Evolutionary conservation across 331 rosid genomes (phyloP).

Genomic region (Cydonia oblonga): DNA sequence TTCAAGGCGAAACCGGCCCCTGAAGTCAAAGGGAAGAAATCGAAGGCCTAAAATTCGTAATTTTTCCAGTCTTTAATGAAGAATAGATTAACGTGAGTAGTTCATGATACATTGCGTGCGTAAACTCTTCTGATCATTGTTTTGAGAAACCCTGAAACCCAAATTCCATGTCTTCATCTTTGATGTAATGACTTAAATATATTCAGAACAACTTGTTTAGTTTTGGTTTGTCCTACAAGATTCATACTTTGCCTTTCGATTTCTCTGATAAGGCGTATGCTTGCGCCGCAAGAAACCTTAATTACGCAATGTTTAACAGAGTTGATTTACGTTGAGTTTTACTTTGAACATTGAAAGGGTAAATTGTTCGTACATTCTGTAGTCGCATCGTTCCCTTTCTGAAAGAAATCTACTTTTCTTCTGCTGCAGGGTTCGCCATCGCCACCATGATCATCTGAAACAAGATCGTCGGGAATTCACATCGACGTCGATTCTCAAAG

Average conservation of each 20-base stretch:
- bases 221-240: too few species aligned
- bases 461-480: constrained; percentile 10
- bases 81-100: too few species aligned
- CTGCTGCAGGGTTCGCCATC: constrained; percentile 50
- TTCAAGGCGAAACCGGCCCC: constrained; percentile 51
- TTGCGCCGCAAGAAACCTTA: not conserved
- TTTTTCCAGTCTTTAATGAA: not conserved
- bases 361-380: not conserved
- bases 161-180: not conserved
- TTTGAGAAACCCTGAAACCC: not conserved
- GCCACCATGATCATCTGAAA: too few species aligned
- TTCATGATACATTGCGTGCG: not conserved
- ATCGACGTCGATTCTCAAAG: constrained; percentile 33
- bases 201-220: not conserved
- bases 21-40: constrained; percentile 96
- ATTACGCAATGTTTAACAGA: not conserved
- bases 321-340: not conserved
- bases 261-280: not conserved
- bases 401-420: constrained; percentile 28
- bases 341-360: not conserved
- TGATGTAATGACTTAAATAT: not conserved
- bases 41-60: constrained; percentile 61
- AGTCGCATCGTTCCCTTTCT: constrained; percentile 18
- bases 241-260: not conserved
- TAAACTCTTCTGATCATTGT: not conserved